These are phyloP conservation scores for Cucumis hystrix DNA, from an alignment of 306 rosid genomes.

Conservation along the genomic window DNA sequence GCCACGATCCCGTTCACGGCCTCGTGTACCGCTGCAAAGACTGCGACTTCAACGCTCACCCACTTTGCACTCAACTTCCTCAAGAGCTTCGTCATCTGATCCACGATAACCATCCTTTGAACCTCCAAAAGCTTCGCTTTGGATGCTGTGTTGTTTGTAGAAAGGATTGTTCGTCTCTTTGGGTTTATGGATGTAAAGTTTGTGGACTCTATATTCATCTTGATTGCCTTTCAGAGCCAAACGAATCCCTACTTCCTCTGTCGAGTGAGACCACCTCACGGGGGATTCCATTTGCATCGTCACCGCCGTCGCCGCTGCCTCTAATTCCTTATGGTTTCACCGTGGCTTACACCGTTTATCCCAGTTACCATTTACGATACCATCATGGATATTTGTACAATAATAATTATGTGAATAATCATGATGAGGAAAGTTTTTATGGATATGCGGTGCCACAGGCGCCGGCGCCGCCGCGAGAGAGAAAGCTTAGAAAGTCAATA, in stretches of 20 bases:
- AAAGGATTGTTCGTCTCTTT: neutral
- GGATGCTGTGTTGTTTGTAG: neutral
- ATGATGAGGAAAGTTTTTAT: neutral
- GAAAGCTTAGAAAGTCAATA: neutral
- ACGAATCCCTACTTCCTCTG: neutral
- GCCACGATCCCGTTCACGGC: neutral
- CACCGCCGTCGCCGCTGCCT: neutral
- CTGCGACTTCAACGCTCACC: constrained; percentile 12
- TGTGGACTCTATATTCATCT: neutral
- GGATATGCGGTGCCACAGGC: neutral
- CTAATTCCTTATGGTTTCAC: neutral
- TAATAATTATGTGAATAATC: neutral
- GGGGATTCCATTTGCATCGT: neutral
- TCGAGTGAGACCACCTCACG: neutral
- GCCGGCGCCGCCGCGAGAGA: neutral
- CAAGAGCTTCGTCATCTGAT: neutral
- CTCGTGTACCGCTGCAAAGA: constrained; percentile 5
- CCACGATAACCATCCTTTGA: neutral
- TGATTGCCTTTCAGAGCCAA: neutral
- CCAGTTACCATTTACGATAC: neutral
- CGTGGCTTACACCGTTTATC: neutral
- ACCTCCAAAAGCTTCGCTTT: neutral
- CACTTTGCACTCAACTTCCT: constrained; percentile 12
- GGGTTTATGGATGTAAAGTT: neutral
- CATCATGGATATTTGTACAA: neutral